These are phyloP conservation scores for Blastosporella zonata DNA, from an alignment of 1,284 basidiomycete genomes.

Conservation along the genomic window DNA sequence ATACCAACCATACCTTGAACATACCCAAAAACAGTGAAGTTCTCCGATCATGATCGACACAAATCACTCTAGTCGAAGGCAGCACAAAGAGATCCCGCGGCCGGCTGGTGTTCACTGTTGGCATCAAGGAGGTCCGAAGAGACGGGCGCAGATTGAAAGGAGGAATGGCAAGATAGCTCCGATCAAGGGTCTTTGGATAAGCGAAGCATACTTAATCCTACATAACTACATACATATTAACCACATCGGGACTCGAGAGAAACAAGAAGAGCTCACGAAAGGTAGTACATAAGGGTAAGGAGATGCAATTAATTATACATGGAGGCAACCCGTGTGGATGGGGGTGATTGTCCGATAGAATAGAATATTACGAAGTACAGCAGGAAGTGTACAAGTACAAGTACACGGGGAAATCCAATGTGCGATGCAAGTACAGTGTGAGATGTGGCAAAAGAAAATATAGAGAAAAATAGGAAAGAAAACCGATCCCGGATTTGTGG, in stretches of 20 bases:
- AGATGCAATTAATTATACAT: not conserved
- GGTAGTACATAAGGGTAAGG: not conserved
- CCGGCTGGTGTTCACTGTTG: not conserved
- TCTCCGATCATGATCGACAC: not conserved
- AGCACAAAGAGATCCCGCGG: not conserved
- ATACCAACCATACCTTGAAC: not conserved
- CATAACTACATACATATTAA: not conserved
- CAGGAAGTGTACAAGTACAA: not conserved
- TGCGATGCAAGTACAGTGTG: not conserved
- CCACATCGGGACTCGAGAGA: not conserved
- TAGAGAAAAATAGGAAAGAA: not conserved
- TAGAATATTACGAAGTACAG: not conserved
- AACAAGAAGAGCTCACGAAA: not conserved
- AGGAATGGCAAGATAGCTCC: not conserved
- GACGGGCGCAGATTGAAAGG: not conserved
- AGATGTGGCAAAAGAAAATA: not conserved
- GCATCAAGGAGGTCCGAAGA: not conserved
- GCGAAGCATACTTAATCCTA: no score
- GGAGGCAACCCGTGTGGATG: not conserved
- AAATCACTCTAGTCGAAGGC: not conserved
- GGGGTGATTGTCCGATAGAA: not conserved
- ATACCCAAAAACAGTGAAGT: not conserved
- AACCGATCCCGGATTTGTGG: not conserved
- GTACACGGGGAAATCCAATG: not conserved
- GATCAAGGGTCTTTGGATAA: not conserved